Conservation (phyloP, 176 grass and related monocot genomes). For the Eragrostis curvula region DNA sequence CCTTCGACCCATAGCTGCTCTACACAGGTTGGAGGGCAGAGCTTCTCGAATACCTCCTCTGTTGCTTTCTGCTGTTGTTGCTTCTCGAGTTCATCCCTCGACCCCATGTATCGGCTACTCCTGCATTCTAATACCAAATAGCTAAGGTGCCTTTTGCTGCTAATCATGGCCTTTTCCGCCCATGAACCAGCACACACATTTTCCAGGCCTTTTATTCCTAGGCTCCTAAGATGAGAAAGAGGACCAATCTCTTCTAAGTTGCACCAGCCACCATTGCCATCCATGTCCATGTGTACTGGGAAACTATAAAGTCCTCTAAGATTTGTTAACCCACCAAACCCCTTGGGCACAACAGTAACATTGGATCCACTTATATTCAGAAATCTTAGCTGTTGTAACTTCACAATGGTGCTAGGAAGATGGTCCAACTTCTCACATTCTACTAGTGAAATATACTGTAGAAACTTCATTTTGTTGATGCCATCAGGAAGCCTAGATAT, state of each 20-base stretch:
- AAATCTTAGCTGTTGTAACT: too few relatives aligned
- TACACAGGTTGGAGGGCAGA: neutral
- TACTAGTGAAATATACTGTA: neutral
- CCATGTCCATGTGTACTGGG: neutral
- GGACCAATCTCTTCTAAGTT: neutral
- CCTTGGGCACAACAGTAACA: neutral
- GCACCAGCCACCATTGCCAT: neutral
- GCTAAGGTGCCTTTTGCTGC: neutral
- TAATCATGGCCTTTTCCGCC: neutral
- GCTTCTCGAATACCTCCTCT: neutral
- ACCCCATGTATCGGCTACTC: neutral
- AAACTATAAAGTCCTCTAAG: neutral
- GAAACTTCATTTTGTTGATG: conserved; percentile 14
- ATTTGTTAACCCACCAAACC: conserved; percentile 1
- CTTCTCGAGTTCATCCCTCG: neutral
- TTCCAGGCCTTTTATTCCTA: too few relatives aligned
- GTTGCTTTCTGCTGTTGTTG: neutral
- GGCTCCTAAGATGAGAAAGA: neutral
- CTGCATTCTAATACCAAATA: neutral
- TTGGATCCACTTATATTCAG: too few relatives aligned
- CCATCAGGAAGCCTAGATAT: conserved; percentile 9
- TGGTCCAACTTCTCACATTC: too few relatives aligned
- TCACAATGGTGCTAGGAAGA: too few relatives aligned
- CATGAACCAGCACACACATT: neutral
- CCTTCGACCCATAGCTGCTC: neutral